Evolutionary conservation across 371 early-diverging fungal species (phyloP).

Genomic region (Rhizopus delemar): DNA sequence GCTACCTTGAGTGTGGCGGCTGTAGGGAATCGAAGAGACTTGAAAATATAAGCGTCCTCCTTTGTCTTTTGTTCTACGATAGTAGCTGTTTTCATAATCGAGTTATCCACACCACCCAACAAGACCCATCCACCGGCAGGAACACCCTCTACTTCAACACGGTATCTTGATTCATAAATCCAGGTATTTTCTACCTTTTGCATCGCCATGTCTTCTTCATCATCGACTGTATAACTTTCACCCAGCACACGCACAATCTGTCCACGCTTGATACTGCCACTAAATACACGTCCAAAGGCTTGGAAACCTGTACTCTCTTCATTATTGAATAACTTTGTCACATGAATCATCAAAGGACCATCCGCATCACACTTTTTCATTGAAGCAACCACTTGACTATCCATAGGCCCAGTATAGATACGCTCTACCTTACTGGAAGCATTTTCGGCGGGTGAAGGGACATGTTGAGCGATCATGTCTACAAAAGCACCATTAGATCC

Average conservation of each 20-base stretch:
- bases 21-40: constrained; percentile 82
- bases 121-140: constrained; percentile 91
- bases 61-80: constrained; percentile 64
- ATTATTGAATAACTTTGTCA: constrained; percentile 88
- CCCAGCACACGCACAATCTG: constrained; percentile 89
- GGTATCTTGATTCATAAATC: constrained; percentile 85
- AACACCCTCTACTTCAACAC: constrained; percentile 75
- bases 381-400: constrained; percentile 60
- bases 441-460: constrained; percentile 82
- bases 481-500: constrained; percentile 86
- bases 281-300: constrained; percentile 91
- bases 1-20: constrained; percentile 91
- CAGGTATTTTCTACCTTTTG: constrained; percentile 76
- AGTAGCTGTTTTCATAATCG: constrained; percentile 94
- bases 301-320: constrained; percentile 83
- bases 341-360: constrained; percentile 90
- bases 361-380: constrained; percentile 86
- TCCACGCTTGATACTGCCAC: constrained; percentile 82
- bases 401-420: constrained; percentile 78
- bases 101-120: constrained; percentile 87
- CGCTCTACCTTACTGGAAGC: constrained; percentile 70
- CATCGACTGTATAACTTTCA: constrained; percentile 86
- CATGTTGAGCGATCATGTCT: constrained; percentile 81
- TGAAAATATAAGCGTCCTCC: constrained; percentile 82
- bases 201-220: constrained; percentile 94